phyloP scores from a whole-genome alignment of 2,329 filamentous ascomycete species.

The Alternaria infectoria region DNA sequence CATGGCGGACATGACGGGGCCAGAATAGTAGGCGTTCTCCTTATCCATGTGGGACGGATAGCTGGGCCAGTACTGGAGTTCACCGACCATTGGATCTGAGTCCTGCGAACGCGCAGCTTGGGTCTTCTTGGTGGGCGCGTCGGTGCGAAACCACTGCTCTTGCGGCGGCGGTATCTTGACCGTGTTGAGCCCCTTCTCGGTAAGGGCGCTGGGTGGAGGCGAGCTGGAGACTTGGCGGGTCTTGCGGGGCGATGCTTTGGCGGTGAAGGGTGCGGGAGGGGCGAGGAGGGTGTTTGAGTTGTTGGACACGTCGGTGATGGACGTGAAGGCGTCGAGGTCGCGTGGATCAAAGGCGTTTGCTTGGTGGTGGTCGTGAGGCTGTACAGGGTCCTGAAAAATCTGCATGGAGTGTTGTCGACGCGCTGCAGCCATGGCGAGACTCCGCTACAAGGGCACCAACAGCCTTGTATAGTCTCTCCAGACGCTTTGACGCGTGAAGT shows the following conservation, averaged over 20 bases:
- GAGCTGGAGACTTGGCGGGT: slow-evolving; percentile 63
- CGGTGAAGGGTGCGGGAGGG: slow-evolving; percentile 59
- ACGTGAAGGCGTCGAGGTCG: slow-evolving; percentile 54
- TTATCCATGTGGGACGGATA: slow-evolving; percentile 54
- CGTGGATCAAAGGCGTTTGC: slow-evolving; percentile 59
- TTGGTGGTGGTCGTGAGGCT: slow-evolving; percentile 51
- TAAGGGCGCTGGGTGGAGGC: slow-evolving; percentile 63
- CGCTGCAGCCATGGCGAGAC: slow-evolving; percentile 59
- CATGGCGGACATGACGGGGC: slow-evolving; percentile 42
- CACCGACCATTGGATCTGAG: slow-evolving; percentile 52
- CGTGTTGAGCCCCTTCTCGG: slow-evolving; percentile 69
- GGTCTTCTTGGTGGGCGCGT: slow-evolving; percentile 71
- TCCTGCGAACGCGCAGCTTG: slow-evolving; percentile 55
- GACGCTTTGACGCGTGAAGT: slow-evolving; percentile 50
- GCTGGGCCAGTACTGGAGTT: slow-evolving; percentile 60
- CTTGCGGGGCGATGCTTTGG: slow-evolving; percentile 74
- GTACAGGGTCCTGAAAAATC: slow-evolving; percentile 63
- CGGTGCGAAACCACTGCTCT: slow-evolving; percentile 62
- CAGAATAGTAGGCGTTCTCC: slow-evolving; percentile 55
- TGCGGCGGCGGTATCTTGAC: slow-evolving; percentile 71
- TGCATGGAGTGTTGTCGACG: slow-evolving; percentile 62
- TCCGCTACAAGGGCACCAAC: slow-evolving; percentile 30
- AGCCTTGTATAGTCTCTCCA: slow-evolving; percentile 38
- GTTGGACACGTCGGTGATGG: slow-evolving; percentile 54
- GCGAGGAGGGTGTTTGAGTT: slow-evolving; percentile 72